Conservation (phyloP, 495 filamentous ascomycete genomes). For the Filosporella fistucella region DNA sequence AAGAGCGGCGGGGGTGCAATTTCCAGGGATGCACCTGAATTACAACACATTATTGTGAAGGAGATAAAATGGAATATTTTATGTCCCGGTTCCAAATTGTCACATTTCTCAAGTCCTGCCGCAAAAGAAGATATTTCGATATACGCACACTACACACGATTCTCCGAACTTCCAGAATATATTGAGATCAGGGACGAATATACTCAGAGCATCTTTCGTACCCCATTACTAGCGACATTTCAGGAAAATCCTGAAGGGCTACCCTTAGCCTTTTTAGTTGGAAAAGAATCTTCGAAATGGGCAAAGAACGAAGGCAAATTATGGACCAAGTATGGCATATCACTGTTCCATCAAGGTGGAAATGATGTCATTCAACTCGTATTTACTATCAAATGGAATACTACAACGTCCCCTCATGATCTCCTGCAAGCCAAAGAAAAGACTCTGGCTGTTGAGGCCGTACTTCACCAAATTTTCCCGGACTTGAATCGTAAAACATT, state of each 20-base stretch:
- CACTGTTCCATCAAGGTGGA: constrained; percentile 6
- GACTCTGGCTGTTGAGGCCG: background rate
- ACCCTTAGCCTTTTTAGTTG: constrained; percentile 8
- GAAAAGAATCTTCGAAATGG: constrained; percentile 15
- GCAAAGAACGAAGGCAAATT: constrained; percentile 15
- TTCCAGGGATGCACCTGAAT: background rate
- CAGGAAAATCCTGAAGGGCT: constrained; percentile 13
- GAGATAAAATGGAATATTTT: constrained; percentile 11
- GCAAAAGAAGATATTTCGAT: constrained; percentile 1
- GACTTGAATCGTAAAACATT: constrained; percentile 7
- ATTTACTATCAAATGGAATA: constrained; percentile 24
- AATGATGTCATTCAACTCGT: constrained; percentile 13
- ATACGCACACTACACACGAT: constrained; percentile 5
- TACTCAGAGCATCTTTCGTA: background rate
- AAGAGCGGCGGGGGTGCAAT: background rate
- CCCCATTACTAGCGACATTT: background rate
- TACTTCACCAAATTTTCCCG: constrained; percentile 19
- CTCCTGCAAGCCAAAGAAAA: background rate
- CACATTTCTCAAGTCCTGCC: background rate
- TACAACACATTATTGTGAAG: constrained; percentile 19
- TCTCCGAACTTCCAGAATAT: background rate
- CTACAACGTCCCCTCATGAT: constrained; percentile 14
- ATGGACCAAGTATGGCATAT: constrained; percentile 17
- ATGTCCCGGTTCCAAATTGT: constrained; percentile 12
- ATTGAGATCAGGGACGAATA: constrained; percentile 15